Conservation (phyloP, 1,284 basidiomycete species). For the Tilletiaria anomala region DNA sequence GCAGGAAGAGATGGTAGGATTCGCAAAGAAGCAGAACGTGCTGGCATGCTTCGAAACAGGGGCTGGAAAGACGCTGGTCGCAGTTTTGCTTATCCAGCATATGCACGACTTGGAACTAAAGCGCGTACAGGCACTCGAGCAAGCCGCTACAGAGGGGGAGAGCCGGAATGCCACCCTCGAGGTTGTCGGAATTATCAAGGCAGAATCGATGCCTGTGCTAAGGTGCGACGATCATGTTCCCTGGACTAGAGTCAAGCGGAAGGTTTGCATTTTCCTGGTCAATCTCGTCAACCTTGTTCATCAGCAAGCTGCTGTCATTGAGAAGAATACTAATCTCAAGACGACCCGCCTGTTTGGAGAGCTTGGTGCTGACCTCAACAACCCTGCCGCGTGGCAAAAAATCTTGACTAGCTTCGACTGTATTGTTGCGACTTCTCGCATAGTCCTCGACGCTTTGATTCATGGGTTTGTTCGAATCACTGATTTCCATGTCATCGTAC, state of each 20-base stretch:
- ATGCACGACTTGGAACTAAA: constrained; percentile 3
- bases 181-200: too few relatives aligned
- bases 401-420: constrained; percentile 7
- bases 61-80: constrained; percentile 27
- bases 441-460: constrained; percentile 17
- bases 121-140: not conserved
- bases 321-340: constrained; percentile 10
- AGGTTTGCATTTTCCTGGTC: constrained; percentile 13
- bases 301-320: constrained; percentile 20
- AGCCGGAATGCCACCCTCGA: too few relatives aligned
- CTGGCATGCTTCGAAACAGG: constrained; percentile 25
- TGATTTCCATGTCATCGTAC: constrained; percentile 18
- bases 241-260: not conserved
- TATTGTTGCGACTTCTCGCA: constrained; percentile 20
- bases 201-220: too few relatives aligned
- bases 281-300: constrained; percentile 23
- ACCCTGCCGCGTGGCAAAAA: constrained; percentile 7
- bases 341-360: constrained; percentile 4
- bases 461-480: constrained; percentile 18
- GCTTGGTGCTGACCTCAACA: constrained; percentile 7
- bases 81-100: constrained; percentile 19
- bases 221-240: too few relatives aligned
- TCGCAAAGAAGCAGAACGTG: constrained; percentile 8
- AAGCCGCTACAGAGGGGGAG: not conserved
- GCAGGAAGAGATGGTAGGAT: not conserved